Evolutionary conservation across 257 asterid genomes (phyloP), one percentile per base, ranked within the genome.

Genomic region (Fraxinus pennsylvanica): DNA sequence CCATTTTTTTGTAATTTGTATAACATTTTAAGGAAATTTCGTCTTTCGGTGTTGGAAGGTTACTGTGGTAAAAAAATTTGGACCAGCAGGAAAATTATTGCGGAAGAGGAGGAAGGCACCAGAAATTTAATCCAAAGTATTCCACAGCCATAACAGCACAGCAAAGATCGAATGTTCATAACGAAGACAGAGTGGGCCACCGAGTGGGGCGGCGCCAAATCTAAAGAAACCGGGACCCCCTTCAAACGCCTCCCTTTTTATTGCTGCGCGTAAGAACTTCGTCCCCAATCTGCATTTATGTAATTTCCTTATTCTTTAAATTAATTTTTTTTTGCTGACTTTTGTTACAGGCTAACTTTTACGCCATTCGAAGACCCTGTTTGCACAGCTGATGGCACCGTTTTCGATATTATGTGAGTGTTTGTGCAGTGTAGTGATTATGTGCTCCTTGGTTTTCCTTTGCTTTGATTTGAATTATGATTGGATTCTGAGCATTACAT

Each of bases 141-240:
- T 27, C 79, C 45, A 63, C 78, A 71, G 32, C 54, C 66, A 94
- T 94, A 96, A 81, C 99, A 96, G 84, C 99, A 96, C 82, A 96
- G 98, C 81, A 96, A 96, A 70, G 97, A 96, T 76, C 92, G 99
- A 72, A 89, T 95, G 97, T 95, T 87, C 91, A 88, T 95, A 38
- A 95, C 99, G 33, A 95, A 91, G 84, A 95, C 98, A 68, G 99
- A 96, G 88, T 96, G 99, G 99, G 99, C 99, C 68, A 96, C 98
- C 71, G 99, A 96, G 74, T 96, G 99, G 99, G 99, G 99, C 61
- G 99, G 99, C 63, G 97, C 98, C 15, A 96, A 96, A 86, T 93
- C 98, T 78, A 92, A 93, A 84, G 97, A 96, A 86, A 65, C 76
- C 61, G 92, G 93, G 47, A 84, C 94, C 52, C 94, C 92, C 41